Percentiles rank a stretch among this genome's conserved stretches.
Conservation (phyloP, 257 asterid genomes). For the Datura wrightii region DNA sequence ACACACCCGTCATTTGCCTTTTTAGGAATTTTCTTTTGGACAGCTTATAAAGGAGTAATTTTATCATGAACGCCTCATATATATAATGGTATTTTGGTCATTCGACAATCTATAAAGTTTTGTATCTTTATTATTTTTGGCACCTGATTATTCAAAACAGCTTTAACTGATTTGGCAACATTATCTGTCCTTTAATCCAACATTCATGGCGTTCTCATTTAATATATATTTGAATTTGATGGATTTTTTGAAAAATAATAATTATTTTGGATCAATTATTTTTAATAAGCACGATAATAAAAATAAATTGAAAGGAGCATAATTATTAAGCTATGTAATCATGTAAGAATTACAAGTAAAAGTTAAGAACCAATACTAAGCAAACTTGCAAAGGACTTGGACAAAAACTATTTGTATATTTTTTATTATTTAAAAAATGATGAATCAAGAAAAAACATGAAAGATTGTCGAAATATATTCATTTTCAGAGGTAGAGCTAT, state of each 20-base stretch:
- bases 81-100: too few relatives aligned
- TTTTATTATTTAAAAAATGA: too few relatives aligned
- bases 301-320: too few relatives aligned
- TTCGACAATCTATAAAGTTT: too few relatives aligned
- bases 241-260: too few relatives aligned
- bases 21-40: neutral
- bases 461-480: neutral
- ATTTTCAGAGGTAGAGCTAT: too few relatives aligned
- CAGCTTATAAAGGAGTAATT: neutral
- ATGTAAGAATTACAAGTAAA: neutral
- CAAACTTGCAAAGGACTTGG: neutral
- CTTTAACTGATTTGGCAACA: neutral
- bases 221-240: neutral
- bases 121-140: neutral
- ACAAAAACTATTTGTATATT: too few relatives aligned
- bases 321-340: too few relatives aligned
- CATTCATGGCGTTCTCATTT: slow-evolving; percentile 1
- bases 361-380: neutral
- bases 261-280: too few relatives aligned
- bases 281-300: too few relatives aligned
- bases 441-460: neutral
- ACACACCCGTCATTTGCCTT: neutral
- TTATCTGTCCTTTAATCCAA: neutral
- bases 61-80: too few relatives aligned
- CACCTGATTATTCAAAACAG: neutral